Percentiles rank a stretch among this genome's conserved stretches.
These are phyloP conservation scores for Nannizzia gypsea DNA, from an alignment of 2,329 filamentous ascomycete species.

Conservation along the genomic window DNA sequence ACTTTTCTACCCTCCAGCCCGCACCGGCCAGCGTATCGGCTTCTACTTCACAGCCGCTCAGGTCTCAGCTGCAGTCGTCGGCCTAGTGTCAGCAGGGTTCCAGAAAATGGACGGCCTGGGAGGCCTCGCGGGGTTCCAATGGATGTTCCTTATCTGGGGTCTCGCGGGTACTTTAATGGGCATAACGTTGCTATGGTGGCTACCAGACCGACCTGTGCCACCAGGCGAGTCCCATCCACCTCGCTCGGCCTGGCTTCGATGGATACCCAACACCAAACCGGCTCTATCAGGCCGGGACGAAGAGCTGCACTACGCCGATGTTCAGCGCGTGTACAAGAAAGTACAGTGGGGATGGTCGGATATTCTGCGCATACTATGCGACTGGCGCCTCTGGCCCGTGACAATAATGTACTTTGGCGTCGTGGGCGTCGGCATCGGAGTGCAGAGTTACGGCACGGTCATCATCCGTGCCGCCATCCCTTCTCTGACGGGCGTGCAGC, in stretches of 20 bases:
- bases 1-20: slow-evolving; percentile 77
- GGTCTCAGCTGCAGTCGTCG: slow-evolving; percentile 77
- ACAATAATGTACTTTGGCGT: slow-evolving; percentile 90
- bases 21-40: slow-evolving; percentile 77
- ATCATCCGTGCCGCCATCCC: slow-evolving; percentile 74
- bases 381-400: slow-evolving; percentile 82
- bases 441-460: slow-evolving; percentile 75
- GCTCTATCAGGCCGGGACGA: slow-evolving; percentile 68
- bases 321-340: slow-evolving; percentile 67
- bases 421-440: slow-evolving; percentile 82
- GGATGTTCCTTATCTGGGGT: slow-evolving; percentile 82
- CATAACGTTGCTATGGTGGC: slow-evolving; percentile 70
- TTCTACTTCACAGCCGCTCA: slow-evolving; percentile 83
- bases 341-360: slow-evolving; percentile 62
- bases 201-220: slow-evolving; percentile 67
- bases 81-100: slow-evolving; percentile 80
- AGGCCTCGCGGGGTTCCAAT: slow-evolving; percentile 55
- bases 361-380: slow-evolving; percentile 56
- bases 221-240: neutral
- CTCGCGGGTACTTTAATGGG: slow-evolving; percentile 62
- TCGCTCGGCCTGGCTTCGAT: slow-evolving; percentile 26
- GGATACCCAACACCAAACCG: slow-evolving; percentile 57
- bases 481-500: slow-evolving; percentile 56
- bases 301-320: slow-evolving; percentile 67
- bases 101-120: slow-evolving; percentile 74